These are phyloP conservation scores for Apiospora koreana DNA, from an alignment of 2,329 filamentous ascomycete species.

Conservation along the genomic window DNA sequence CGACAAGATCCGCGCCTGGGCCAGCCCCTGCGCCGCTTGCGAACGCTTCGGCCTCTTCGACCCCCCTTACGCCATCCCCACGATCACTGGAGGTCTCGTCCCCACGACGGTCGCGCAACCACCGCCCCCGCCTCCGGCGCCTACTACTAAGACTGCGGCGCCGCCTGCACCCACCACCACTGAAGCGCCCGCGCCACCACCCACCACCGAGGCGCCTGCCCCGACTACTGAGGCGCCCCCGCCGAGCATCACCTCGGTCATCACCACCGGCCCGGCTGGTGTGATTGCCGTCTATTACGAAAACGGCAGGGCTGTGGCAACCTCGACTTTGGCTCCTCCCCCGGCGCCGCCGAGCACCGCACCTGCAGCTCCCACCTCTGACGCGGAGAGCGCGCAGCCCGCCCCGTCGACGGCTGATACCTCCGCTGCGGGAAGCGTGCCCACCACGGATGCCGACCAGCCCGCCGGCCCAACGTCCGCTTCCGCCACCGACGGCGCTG, in stretches of 20 bases:
- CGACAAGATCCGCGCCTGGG: conserved; percentile 32
- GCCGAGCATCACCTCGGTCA: not conserved
- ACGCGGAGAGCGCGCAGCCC: too few species aligned
- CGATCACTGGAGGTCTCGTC: conserved; percentile 29
- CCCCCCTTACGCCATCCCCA: conserved; percentile 39
- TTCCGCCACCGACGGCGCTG: not conserved
- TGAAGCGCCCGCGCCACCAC: not conserved
- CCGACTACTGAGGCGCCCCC: conserved; percentile 9
- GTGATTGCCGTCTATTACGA: conserved; percentile 17
- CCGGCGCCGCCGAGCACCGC: conserved; percentile 2
- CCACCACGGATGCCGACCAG: not conserved
- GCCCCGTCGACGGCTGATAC: not conserved
- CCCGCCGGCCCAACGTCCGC: not conserved
- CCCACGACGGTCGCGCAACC: conserved; percentile 20
- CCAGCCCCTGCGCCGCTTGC: conserved; percentile 37
- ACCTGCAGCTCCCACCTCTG: too few species aligned
- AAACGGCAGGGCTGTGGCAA: conserved; percentile 17
- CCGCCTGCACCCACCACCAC: too few species aligned
- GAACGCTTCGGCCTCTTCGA: conserved; percentile 40
- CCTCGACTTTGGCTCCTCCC: conserved; percentile 12
- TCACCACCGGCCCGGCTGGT: conserved; percentile 4
- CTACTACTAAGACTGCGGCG: conserved; percentile 16
- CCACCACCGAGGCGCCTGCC: conserved; percentile 19
- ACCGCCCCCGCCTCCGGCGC: conserved; percentile 17
- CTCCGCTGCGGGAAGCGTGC: not conserved